These are phyloP conservation scores for Cytospora paraplurivora DNA, from an alignment of 2,329 filamentous ascomycete species.

Conservation along the genomic window DNA sequence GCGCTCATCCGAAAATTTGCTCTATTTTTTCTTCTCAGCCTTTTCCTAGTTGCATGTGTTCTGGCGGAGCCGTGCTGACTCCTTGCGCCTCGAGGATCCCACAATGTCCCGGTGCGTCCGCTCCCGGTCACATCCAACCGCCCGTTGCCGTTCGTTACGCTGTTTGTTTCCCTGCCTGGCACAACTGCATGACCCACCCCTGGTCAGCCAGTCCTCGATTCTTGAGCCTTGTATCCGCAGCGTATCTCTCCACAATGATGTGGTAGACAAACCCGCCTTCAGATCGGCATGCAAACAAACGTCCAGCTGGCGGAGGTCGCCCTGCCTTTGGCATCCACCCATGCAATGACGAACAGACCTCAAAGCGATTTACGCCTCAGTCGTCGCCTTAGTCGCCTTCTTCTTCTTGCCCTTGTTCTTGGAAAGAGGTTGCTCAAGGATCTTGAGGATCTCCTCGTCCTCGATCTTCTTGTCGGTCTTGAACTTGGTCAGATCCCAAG, in stretches of 20 bases:
- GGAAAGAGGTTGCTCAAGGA: constrained; percentile 83
- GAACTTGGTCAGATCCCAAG: constrained; percentile 77
- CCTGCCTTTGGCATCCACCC: not conserved
- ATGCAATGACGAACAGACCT: not conserved
- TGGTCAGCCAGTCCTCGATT: not conserved
- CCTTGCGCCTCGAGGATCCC: constrained; percentile 10
- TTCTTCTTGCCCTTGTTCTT: constrained; percentile 91
- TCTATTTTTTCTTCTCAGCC: constrained; percentile 15
- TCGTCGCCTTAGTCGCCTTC: constrained; percentile 69
- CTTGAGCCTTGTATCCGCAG: constrained; percentile 1
- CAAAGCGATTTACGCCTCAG: constrained; percentile 21
- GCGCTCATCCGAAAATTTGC: constrained; percentile 9
- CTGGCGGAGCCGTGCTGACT: constrained; percentile 11
- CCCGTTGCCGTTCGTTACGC: constrained; percentile 2
- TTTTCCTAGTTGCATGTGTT: constrained; percentile 22
- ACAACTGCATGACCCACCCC: not conserved
- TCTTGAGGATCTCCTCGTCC: constrained; percentile 93
- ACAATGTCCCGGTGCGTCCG: constrained; percentile 7
- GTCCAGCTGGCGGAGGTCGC: constrained; percentile 9
- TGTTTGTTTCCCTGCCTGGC: constrained; percentile 1
- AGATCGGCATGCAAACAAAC: constrained; percentile 5
- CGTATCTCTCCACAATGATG: not conserved
- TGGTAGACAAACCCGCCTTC: constrained; percentile 7
- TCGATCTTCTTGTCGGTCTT: constrained; percentile 98
- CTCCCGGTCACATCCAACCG: constrained; percentile 5